Conservation (phyloP, 768 basidiomycete genomes). For the Cystobasidium ongulense region DNA sequence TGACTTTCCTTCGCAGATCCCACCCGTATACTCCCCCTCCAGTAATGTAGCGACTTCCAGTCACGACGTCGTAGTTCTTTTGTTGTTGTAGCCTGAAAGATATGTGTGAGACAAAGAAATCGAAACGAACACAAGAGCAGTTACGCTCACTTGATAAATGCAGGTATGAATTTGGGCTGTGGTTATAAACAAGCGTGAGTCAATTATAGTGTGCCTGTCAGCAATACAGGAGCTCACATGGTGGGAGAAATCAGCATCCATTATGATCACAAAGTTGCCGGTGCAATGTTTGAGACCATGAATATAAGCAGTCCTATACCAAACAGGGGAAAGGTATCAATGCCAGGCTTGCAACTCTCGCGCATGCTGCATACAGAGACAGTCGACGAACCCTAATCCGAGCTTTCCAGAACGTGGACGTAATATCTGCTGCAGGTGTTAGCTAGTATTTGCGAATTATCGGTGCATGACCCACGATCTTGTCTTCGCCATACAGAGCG, state of each 20-base stretch:
- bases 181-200: not conserved
- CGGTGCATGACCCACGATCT: slow-evolving; percentile 54
- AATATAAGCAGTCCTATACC: slow-evolving; percentile 78
- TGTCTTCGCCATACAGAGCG: slow-evolving; percentile 71
- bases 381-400: slow-evolving; percentile 63
- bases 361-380: no score
- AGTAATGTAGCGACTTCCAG: slow-evolving; percentile 76
- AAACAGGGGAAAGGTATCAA: not conserved
- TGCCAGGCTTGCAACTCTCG: not conserved
- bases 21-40: slow-evolving; percentile 82
- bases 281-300: slow-evolving; percentile 81
- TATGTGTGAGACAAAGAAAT: not conserved
- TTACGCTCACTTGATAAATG: slow-evolving; percentile 77
- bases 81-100: slow-evolving; percentile 64
- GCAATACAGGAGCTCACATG: slow-evolving; percentile 55
- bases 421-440: slow-evolving; percentile 52
- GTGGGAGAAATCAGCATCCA: slow-evolving; percentile 95
- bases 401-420: slow-evolving; percentile 84
- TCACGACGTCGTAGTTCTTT: slow-evolving; percentile 86
- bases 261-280: slow-evolving; percentile 89
- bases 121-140: not conserved
- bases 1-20: slow-evolving; percentile 81
- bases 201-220: not conserved
- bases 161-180: slow-evolving; percentile 88
- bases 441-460: not conserved